phyloP scores from a whole-genome alignment of 2,329 filamentous ascomycete genomes.

The Xylaria polymorpha region DNA sequence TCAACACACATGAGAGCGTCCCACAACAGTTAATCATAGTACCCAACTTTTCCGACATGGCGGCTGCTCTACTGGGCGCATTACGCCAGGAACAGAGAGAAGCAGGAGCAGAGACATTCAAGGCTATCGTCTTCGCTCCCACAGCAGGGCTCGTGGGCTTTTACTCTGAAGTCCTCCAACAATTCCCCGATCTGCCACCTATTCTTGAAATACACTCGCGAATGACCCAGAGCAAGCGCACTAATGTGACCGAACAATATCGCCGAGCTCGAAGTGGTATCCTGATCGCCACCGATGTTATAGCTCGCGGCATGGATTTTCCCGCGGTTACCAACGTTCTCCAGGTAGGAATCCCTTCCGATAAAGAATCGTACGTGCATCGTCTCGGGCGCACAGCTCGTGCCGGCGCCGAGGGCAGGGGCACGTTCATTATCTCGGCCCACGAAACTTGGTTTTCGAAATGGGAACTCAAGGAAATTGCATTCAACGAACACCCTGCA shows the following conservation, averaged over 20 bases:
- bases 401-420: slow-evolving; percentile 71
- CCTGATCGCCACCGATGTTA: slow-evolving; percentile 76
- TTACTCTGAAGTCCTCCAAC: slow-evolving; percentile 59
- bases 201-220: slow-evolving; percentile 63
- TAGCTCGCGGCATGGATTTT: slow-evolving; percentile 79
- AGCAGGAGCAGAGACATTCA: slow-evolving; percentile 68
- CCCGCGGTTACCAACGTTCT: slow-evolving; percentile 75
- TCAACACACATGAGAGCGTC: slow-evolving; percentile 79
- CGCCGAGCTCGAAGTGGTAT: slow-evolving; percentile 65
- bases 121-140: slow-evolving; percentile 85
- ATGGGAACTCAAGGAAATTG: slow-evolving; percentile 65
- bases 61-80: slow-evolving; percentile 67
- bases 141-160: slow-evolving; percentile 65
- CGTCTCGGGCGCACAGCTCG: slow-evolving; percentile 75
- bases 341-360: slow-evolving; percentile 69
- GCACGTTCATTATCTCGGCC: slow-evolving; percentile 68
- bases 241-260: slow-evolving; percentile 70
- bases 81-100: slow-evolving; percentile 58
- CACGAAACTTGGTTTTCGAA: slow-evolving; percentile 63
- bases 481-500: slow-evolving; percentile 59
- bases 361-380: slow-evolving; percentile 74
- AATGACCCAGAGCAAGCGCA: slow-evolving; percentile 62
- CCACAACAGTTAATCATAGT: slow-evolving; percentile 77
- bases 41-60: slow-evolving; percentile 76
- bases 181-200: slow-evolving; percentile 55